These are phyloP conservation scores for Annulohypoxylon maeteangense DNA, from an alignment of 495 filamentous ascomycete genomes.

Conservation along the genomic window DNA sequence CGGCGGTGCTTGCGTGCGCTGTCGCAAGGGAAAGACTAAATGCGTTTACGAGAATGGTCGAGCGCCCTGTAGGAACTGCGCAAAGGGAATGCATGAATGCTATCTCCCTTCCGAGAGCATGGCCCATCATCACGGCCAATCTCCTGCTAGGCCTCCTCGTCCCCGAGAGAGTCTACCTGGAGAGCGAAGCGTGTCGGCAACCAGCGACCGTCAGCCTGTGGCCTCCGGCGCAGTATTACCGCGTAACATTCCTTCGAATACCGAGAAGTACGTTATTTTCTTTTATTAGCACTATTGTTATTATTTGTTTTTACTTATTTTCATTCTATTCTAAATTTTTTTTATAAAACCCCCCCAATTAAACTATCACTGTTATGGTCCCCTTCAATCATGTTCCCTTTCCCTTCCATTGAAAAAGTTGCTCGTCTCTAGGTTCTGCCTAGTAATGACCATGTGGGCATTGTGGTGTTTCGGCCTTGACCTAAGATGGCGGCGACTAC, in stretches of 20 bases:
- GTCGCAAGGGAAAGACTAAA: constrained; percentile 65
- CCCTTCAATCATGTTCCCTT: background rate
- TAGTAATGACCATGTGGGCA: constrained; percentile 11
- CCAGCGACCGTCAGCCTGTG: constrained; percentile 57
- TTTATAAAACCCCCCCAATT: too few species aligned
- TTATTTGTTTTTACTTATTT: background rate
- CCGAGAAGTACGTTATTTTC: constrained; percentile 57
- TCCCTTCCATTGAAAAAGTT: background rate
- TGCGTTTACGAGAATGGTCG: constrained; percentile 64
- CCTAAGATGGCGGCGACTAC: constrained; percentile 36
- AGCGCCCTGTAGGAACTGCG: constrained; percentile 63
- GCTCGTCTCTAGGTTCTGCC: constrained; percentile 2
- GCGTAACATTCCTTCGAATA: constrained; percentile 55
- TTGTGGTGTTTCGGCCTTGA: constrained; percentile 37
- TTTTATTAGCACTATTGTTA: background rate
- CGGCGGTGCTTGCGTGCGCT: constrained; percentile 64
- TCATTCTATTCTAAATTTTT: background rate
- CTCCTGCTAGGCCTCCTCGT: constrained; percentile 48
- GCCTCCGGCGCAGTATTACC: constrained; percentile 52
- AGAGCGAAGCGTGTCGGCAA: constrained; percentile 56
- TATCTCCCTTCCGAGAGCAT: constrained; percentile 63
- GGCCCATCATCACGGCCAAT: constrained; percentile 59
- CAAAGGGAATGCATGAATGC: constrained; percentile 65
- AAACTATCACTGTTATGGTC: constrained; percentile 8
- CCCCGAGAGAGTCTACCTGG: constrained; percentile 58